phyloP scores from a whole-genome alignment of 2,329 filamentous ascomycete species.

The Colletotrichum destructivum region DNA sequence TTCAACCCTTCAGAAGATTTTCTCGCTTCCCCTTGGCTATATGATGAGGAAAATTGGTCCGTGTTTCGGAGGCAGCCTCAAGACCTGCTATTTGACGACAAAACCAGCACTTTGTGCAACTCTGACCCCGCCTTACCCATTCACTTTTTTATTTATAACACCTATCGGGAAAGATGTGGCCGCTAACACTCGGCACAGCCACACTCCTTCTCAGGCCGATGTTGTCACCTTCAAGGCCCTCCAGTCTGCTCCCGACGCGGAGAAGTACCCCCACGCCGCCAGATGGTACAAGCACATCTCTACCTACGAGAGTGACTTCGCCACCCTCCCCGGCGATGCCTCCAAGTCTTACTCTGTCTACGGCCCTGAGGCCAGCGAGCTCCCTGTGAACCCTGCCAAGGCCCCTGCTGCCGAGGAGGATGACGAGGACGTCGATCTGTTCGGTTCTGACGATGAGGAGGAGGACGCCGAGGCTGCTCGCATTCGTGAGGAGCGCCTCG shows the following conservation, averaged over 20 bases:
- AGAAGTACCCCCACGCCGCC: constrained; percentile 93
- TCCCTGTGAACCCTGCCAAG: constrained; percentile 89
- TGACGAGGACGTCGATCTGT: constrained; percentile 92
- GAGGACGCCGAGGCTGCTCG: constrained; percentile 89
- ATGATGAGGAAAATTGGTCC: constrained; percentile 95
- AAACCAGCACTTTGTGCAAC: constrained; percentile 79
- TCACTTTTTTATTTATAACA: constrained; percentile 12
- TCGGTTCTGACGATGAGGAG: constrained; percentile 94
- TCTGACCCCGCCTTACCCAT: constrained; percentile 69
- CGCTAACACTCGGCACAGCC: constrained; percentile 53
- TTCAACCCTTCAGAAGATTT: background rate
- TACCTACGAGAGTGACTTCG: constrained; percentile 93
- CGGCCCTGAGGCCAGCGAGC: constrained; percentile 85
- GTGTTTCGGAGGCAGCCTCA: constrained; percentile 95
- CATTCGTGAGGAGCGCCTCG: constrained; percentile 90
- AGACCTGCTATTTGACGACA: constrained; percentile 89
- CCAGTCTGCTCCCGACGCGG: constrained; percentile 79
- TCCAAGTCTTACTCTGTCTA: constrained; percentile 91
- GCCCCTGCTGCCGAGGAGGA: constrained; percentile 79
- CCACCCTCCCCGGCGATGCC: constrained; percentile 90
- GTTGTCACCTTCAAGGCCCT: constrained; percentile 95
- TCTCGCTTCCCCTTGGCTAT: constrained; percentile 43
- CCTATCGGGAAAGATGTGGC: constrained; percentile 2
- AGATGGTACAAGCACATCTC: constrained; percentile 99
- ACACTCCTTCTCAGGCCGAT: constrained; percentile 90